A percentile compares a stretch with the other conserved stretches of the same genome.
Evolutionary conservation across 140 eudicot species (phyloP).

Genomic region (Senecio squalidus): DNA sequence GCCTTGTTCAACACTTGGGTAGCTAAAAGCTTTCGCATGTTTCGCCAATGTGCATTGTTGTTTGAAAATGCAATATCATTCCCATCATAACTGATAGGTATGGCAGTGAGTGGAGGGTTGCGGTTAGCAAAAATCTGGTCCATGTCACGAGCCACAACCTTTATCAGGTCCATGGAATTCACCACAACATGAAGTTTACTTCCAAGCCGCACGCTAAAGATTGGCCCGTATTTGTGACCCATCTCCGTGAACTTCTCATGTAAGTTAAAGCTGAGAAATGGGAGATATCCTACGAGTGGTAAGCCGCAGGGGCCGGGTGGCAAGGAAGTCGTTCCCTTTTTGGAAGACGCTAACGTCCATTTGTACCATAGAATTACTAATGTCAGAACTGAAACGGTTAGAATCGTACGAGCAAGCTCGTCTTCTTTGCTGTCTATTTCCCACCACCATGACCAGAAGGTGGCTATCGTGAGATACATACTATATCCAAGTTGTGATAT

Average conservation of each 20-base stretch:
- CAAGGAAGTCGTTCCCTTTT: not conserved
- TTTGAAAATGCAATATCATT: not conserved
- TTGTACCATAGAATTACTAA: constrained; percentile 10
- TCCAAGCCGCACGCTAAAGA: constrained; percentile 25
- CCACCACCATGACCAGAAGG: constrained; percentile 34
- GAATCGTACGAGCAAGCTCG: constrained; percentile 15
- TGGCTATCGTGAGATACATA: not conserved
- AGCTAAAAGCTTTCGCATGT: constrained; percentile 27
- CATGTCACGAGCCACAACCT: constrained; percentile 16
- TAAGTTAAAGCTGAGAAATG: constrained; percentile 26
- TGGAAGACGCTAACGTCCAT: not conserved
- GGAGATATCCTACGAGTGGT: constrained; percentile 33
- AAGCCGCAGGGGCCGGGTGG: constrained; percentile 33
- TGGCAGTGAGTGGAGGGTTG: not conserved
- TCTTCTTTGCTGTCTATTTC: not conserved
- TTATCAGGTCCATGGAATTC: constrained; percentile 11
- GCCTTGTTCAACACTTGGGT: constrained; percentile 12
- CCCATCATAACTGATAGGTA: not conserved
- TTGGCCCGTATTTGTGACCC: constrained; percentile 23
- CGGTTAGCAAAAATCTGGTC: constrained; percentile 25
- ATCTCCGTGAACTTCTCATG: constrained; percentile 19
- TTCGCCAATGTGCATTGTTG: constrained; percentile 22
- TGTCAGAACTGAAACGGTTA: not conserved
- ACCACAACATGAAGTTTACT: constrained; percentile 23
- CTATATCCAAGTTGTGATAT: not conserved